phyloP scores from a whole-genome alignment of 2,329 filamentous ascomycete genomes.

The Phoma sp. region DNA sequence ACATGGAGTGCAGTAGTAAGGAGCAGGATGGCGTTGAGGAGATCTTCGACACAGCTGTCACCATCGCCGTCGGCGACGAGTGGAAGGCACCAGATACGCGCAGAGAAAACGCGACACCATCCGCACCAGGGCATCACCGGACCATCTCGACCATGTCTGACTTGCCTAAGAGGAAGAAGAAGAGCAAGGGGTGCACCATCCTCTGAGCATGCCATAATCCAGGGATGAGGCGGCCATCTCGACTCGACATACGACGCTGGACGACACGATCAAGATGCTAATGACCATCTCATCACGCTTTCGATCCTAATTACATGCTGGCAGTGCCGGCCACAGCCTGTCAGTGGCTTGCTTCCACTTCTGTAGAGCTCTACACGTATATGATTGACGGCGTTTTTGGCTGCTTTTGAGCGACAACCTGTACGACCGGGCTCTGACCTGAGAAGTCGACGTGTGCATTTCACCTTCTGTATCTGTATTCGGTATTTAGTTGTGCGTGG shows the following conservation, averaged over 20 bases:
- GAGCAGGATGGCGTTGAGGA: slow-evolving; percentile 96
- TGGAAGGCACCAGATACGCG: slow-evolving; percentile 38
- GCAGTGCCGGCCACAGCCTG: neutral
- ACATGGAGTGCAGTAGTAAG: slow-evolving; percentile 99
- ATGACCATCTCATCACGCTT: slow-evolving; percentile 43
- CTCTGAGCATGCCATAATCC: slow-evolving; percentile 37
- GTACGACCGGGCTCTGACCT: slow-evolving; percentile 19
- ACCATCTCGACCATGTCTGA: slow-evolving; percentile 31
- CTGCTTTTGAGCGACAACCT: slow-evolving; percentile 25
- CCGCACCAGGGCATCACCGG: slow-evolving; percentile 24
- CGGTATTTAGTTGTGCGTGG: slow-evolving; percentile 34
- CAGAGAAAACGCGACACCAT: slow-evolving; percentile 18
- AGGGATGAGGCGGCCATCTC: slow-evolving; percentile 32
- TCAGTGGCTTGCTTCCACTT: slow-evolving; percentile 7
- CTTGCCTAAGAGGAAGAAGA: slow-evolving; percentile 39
- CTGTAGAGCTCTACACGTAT: slow-evolving; percentile 28
- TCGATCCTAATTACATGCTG: slow-evolving; percentile 22
- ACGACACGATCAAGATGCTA: slow-evolving; percentile 50
- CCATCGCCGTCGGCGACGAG: slow-evolving; percentile 82
- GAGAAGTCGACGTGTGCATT: slow-evolving; percentile 32
- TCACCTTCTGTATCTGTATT: slow-evolving; percentile 43
- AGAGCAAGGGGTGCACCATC: slow-evolving; percentile 48
- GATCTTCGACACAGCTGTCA: slow-evolving; percentile 90
- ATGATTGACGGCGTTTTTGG: slow-evolving; percentile 33
- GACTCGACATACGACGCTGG: slow-evolving; percentile 48